phyloP scores from a whole-genome alignment of 1,284 basidiomycete species.

The Ceratobasidium sp. region DNA sequence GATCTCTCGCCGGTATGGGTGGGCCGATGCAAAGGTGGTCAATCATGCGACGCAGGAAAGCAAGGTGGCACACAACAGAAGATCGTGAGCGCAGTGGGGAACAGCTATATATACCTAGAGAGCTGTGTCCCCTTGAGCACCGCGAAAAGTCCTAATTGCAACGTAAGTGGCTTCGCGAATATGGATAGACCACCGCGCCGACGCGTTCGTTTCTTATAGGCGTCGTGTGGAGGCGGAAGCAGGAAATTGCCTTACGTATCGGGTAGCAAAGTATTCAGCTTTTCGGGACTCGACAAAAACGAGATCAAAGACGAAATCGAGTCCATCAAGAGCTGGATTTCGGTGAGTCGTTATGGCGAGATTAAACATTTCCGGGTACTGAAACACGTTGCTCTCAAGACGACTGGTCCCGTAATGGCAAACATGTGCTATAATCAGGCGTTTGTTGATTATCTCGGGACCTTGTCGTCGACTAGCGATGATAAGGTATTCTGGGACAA shows the following conservation, averaged over 20 bases:
- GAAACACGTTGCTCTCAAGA: background rate
- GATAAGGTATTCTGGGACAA: slow-evolving; percentile 5
- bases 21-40: slow-evolving; percentile 1
- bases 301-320: background rate
- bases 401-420: slow-evolving; percentile 12
- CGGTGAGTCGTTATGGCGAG: slow-evolving; percentile 8
- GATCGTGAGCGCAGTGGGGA: background rate
- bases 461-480: background rate
- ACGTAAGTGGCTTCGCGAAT: background rate
- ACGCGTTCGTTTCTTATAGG: background rate
- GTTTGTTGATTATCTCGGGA: background rate
- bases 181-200: no score
- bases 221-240: background rate
- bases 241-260: background rate
- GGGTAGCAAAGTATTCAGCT: background rate
- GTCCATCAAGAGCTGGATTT: slow-evolving; percentile 3
- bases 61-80: background rate
- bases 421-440: background rate
- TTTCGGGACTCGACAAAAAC: background rate
- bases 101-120: slow-evolving; percentile 6
- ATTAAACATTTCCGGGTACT: no score
- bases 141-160: background rate
- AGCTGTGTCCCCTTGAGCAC: background rate
- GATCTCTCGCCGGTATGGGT: slow-evolving; percentile 22
- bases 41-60: background rate